These are phyloP conservation scores for Pezicula neosporulosa DNA, from an alignment of 2,329 filamentous ascomycete genomes.

Conservation along the genomic window DNA sequence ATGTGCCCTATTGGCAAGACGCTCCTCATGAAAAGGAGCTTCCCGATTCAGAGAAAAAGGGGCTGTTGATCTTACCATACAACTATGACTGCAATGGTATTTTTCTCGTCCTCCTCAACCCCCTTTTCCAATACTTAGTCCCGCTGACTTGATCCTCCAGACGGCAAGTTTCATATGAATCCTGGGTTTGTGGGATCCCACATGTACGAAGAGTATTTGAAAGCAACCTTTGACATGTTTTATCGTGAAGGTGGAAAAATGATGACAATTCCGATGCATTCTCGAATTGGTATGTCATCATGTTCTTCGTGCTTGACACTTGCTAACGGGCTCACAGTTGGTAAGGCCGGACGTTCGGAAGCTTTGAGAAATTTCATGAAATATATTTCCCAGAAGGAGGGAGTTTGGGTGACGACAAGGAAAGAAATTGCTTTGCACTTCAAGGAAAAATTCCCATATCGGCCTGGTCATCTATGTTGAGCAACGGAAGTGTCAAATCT, in stretches of 20 bases:
- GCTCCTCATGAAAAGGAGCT: conserved; percentile 41
- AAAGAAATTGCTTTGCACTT: conserved; percentile 49
- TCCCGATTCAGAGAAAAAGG: conserved; percentile 33
- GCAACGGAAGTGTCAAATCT: neutral
- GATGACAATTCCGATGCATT: conserved; percentile 53
- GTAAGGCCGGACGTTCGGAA: conserved; percentile 45
- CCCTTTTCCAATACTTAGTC: conserved; percentile 27
- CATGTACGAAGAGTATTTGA: conserved; percentile 34
- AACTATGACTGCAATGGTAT: conserved; percentile 48
- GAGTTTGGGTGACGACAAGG: conserved; percentile 50
- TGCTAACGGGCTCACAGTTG: conserved; percentile 23
- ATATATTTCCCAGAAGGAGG: conserved; percentile 44
- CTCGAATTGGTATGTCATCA: conserved; percentile 35
- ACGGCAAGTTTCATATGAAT: conserved; percentile 21
- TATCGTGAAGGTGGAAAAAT: conserved; percentile 47
- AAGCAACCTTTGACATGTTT: conserved; percentile 49
- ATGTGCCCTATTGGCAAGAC: conserved; percentile 53
- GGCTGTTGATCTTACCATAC: conserved; percentile 49
- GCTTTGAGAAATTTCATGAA: conserved; percentile 49
- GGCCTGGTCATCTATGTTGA: conserved; percentile 25
- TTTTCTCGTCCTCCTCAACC: conserved; percentile 28
- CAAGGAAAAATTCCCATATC: conserved; percentile 43
- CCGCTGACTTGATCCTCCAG: neutral
- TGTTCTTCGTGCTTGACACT: neutral
- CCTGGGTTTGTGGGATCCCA: conserved; percentile 15